These are phyloP conservation scores for Didymella exigua DNA, from an alignment of 2,329 filamentous ascomycete genomes.

Conservation along the genomic window DNA sequence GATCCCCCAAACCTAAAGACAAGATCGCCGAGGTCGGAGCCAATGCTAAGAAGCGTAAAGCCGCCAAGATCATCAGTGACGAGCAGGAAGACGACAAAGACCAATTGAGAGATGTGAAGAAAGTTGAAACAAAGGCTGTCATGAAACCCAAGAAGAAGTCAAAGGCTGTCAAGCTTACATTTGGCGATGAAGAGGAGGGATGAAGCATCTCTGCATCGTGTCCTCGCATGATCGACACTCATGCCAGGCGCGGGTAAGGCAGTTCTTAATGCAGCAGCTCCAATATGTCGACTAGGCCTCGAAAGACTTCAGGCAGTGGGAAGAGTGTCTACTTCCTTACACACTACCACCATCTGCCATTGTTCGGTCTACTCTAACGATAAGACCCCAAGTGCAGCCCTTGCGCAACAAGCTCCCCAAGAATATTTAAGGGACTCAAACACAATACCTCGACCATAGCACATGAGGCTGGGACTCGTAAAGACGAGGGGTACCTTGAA, in stretches of 20 bases:
- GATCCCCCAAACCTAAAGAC: constrained; percentile 29
- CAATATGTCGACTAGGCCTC: not conserved
- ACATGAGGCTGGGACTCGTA: too few relatives aligned
- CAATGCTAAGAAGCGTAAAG: constrained; percentile 46
- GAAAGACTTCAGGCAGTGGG: not conserved
- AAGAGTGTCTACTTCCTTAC: too few relatives aligned
- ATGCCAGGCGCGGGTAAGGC: not conserved
- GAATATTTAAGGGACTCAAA: too few relatives aligned
- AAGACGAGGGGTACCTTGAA: too few relatives aligned
- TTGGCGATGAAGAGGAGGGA: constrained; percentile 43
- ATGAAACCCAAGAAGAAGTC: constrained; percentile 47
- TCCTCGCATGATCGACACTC: not conserved
- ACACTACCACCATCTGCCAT: too few relatives aligned
- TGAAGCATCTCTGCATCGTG: constrained; percentile 13
- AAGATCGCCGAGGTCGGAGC: constrained; percentile 44
- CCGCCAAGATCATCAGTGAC: constrained; percentile 42
- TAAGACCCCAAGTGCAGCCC: too few relatives aligned
- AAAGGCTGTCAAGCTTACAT: constrained; percentile 47
- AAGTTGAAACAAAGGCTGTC: constrained; percentile 20
- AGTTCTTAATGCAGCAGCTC: not conserved
- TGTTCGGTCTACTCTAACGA: too few relatives aligned
- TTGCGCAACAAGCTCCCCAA: too few relatives aligned
- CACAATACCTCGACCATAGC: too few relatives aligned
- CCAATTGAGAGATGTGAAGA: constrained; percentile 14
- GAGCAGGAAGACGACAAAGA: constrained; percentile 31